A percentile compares a stretch with the other conserved stretches of the same genome.
Evolutionary conservation across 177 flowering plant species (phyloP).

Genomic region (Vitis hybrid): DNA sequence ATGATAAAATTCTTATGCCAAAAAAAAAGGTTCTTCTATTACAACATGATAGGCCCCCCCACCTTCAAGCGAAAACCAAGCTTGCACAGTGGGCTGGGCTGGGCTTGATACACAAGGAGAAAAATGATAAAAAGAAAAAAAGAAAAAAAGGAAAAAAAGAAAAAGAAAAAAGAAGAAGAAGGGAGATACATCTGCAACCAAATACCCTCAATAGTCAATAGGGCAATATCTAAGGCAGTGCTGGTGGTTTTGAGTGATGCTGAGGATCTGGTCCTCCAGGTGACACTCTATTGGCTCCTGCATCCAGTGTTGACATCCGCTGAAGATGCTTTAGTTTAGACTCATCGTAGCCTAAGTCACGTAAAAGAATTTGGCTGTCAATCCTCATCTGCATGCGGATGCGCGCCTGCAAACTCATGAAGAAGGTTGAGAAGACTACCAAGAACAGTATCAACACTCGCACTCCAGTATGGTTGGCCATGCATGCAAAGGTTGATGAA

Average conservation of each 20-base stretch:
- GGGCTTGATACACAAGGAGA: too few species aligned
- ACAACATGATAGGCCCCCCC: too few species aligned
- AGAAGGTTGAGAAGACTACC: conserved; percentile 2
- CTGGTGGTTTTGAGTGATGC: conserved; percentile 17
- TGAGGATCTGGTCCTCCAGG: conserved; percentile 36
- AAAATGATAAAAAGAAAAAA: too few species aligned
- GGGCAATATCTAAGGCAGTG: background rate
- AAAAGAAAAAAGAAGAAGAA: too few species aligned
- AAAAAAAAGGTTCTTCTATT: too few species aligned
- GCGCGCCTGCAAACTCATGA: conserved; percentile 14
- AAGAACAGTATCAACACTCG: conserved; percentile 8
- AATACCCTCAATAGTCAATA: background rate
- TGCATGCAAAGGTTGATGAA: background rate
- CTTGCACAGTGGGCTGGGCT: too few species aligned
- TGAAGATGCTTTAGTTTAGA: background rate
- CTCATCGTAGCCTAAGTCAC: conserved; percentile 11
- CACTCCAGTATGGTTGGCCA: conserved; percentile 12
- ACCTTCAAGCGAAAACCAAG: too few species aligned
- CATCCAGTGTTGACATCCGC: conserved; percentile 1
- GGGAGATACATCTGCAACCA: background rate
- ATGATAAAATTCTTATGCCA: background rate
- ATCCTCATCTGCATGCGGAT: background rate
- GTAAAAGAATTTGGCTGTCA: conserved; percentile 12
- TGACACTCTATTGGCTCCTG: conserved; percentile 12
- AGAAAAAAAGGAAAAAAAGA: background rate